Conservation (phyloP, 2,329 filamentous ascomycete genomes). For the Fusarium sp. region DNA sequence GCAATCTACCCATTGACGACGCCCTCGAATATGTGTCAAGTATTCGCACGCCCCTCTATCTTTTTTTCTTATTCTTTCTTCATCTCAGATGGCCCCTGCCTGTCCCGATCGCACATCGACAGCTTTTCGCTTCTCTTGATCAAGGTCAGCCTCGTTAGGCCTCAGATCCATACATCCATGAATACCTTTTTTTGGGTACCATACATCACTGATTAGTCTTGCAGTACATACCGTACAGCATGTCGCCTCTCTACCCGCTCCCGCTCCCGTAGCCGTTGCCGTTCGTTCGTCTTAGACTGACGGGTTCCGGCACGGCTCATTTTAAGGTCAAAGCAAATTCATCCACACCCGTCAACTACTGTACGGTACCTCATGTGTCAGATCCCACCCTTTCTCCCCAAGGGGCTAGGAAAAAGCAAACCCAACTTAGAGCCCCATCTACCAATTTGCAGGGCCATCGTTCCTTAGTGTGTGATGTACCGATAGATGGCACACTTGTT, state of each 20-base stretch:
- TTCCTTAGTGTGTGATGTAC: constrained; percentile 16
- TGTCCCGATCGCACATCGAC: constrained; percentile 9
- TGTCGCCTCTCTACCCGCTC: constrained; percentile 40
- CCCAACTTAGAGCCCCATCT: constrained; percentile 36
- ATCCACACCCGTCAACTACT: constrained; percentile 37
- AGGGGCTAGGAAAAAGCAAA: constrained; percentile 45
- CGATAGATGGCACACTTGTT: constrained; percentile 24
- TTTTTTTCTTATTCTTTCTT: background rate
- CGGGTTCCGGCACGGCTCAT: constrained; percentile 43
- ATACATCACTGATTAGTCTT: background rate
- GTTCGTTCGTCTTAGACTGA: constrained; percentile 28
- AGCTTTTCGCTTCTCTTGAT: constrained; percentile 13
- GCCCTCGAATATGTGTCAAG: constrained; percentile 9
- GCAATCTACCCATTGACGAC: constrained; percentile 16
- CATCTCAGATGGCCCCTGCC: constrained; percentile 10
- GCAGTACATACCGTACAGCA: constrained; percentile 10
- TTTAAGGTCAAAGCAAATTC: constrained; percentile 29
- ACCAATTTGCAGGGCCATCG: constrained; percentile 33
- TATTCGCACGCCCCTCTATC: constrained; percentile 24
- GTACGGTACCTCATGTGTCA: constrained; percentile 38
- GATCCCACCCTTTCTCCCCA: constrained; percentile 41
- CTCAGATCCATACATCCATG: constrained; percentile 4
- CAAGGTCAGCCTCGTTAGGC: constrained; percentile 21
- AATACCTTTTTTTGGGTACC: background rate
- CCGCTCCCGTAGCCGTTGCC: constrained; percentile 25